Conservation (phyloP, 768 basidiomycete genomes). For the Paxillus rubicundulus region DNA sequence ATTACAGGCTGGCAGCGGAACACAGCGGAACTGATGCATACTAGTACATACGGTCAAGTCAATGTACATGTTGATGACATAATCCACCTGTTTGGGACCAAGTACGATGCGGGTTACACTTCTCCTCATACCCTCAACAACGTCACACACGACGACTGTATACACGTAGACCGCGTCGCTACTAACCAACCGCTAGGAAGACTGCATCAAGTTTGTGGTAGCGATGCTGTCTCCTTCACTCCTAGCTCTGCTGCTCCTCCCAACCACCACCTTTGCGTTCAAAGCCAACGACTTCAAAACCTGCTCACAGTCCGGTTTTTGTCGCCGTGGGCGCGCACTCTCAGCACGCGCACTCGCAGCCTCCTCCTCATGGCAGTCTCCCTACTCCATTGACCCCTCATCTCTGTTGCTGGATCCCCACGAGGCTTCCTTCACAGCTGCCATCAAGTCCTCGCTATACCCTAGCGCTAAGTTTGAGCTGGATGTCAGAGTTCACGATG, state of each 20-base stretch:
- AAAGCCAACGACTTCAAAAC: slow-evolving; percentile 90
- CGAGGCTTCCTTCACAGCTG: slow-evolving; percentile 66
- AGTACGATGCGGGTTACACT: not conserved
- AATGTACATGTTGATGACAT: no score
- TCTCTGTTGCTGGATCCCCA: slow-evolving; percentile 46
- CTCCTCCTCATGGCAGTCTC: slow-evolving; percentile 69
- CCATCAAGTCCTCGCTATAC: slow-evolving; percentile 78
- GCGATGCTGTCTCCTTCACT: slow-evolving; percentile 21
- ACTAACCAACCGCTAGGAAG: not conserved
- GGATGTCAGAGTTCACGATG: slow-evolving; percentile 78
- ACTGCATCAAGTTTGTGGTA: not conserved
- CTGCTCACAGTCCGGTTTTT: slow-evolving; percentile 93
- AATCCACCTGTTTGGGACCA: not conserved
- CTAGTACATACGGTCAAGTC: no score
- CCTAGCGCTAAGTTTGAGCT: slow-evolving; percentile 81
- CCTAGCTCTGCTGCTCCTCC: slow-evolving; percentile 33
- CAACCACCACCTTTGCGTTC: slow-evolving; percentile 49
- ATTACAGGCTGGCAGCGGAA: no score
- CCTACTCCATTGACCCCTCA: slow-evolving; percentile 76
- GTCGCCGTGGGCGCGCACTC: slow-evolving; percentile 85
- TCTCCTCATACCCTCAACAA: not conserved
- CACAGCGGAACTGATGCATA: no score
- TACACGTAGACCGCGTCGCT: not conserved
- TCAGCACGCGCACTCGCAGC: slow-evolving; percentile 66
- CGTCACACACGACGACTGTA: not conserved